A percentile compares a stretch with the other conserved stretches of the same genome.
phyloP scores from a whole-genome alignment of 2,329 filamentous ascomycete species.

The Colletotrichum limetticola region DNA sequence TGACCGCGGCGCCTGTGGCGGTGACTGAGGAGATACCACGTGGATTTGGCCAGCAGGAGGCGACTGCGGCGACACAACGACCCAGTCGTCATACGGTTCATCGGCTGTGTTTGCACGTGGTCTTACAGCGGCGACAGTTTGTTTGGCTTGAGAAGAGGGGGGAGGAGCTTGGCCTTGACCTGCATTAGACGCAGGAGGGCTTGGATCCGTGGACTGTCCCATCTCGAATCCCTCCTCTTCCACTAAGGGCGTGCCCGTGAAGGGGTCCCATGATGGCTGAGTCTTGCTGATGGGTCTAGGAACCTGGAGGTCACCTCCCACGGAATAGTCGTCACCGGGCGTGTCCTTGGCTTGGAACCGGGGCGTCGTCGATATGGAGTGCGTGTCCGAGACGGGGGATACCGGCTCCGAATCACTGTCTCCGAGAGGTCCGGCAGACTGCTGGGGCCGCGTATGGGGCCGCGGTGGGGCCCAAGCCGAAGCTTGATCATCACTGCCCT shows the following conservation, averaged over 20 bases:
- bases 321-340: slow-evolving; percentile 32
- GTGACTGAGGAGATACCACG: slow-evolving; percentile 38
- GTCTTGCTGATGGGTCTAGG: slow-evolving; percentile 47
- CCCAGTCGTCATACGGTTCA: slow-evolving; percentile 45
- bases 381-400: slow-evolving; percentile 46
- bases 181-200: neutral
- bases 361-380: slow-evolving; percentile 36
- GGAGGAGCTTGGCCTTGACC: neutral
- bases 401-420: slow-evolving; percentile 43
- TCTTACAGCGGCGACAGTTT: neutral
- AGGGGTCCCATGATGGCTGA: slow-evolving; percentile 48
- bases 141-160: neutral
- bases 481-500: slow-evolving; percentile 23
- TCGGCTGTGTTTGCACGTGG: slow-evolving; percentile 23
- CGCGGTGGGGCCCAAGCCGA: slow-evolving; percentile 36
- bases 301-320: slow-evolving; percentile 34
- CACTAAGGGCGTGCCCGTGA: slow-evolving; percentile 47
- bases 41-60: slow-evolving; percentile 38
- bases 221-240: slow-evolving; percentile 49
- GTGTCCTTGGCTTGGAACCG: slow-evolving; percentile 1
- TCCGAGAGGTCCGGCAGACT: slow-evolving; percentile 36
- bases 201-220: slow-evolving; percentile 36
- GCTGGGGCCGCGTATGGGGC: slow-evolving; percentile 31
- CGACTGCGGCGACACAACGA: slow-evolving; percentile 43
- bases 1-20: neutral